A percentile compares a stretch with the other conserved stretches of the same genome.
Conservation (phyloP, 2,329 filamentous ascomycete species). For the Penicillium sp. region DNA sequence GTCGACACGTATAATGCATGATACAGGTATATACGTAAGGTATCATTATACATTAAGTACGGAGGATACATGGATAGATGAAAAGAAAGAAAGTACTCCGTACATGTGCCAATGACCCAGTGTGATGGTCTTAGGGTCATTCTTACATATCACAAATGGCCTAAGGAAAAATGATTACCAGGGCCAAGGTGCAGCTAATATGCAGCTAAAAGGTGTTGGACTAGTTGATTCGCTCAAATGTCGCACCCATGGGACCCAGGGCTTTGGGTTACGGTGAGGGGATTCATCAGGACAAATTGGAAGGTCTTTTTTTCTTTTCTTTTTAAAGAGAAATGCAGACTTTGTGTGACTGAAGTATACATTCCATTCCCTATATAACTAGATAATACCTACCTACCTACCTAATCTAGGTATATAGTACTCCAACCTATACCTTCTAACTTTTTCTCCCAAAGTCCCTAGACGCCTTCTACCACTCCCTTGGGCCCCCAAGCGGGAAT, state of each 20-base stretch:
- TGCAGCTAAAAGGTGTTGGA: not conserved
- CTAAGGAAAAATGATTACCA: not conserved
- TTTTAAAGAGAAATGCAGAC: not conserved
- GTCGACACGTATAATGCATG: not conserved
- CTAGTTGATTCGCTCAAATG: not conserved
- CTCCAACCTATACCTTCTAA: too few relatives aligned
- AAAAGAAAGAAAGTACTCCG: not conserved
- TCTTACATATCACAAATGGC: not conserved
- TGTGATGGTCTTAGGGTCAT: not conserved
- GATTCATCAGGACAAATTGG: not conserved
- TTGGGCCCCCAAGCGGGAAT: not conserved
- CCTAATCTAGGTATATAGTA: not conserved
- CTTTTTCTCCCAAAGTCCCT: too few relatives aligned
- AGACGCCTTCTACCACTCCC: not conserved
- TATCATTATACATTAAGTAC: too few relatives aligned
- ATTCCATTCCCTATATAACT: not conserved
- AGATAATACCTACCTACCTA: not conserved
- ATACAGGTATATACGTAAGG: not conserved
- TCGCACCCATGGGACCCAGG: not conserved
- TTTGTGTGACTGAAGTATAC: not conserved
- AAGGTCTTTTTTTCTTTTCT: not conserved
- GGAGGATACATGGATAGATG: too few relatives aligned
- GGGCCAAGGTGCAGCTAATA: not conserved
- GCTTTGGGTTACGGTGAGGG: slow-evolving; percentile 4
- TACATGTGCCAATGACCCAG: not conserved